Evolutionary conservation across 768 basidiomycete genomes (phyloP).

Genomic region (Boletus rufocinnamomeus): DNA sequence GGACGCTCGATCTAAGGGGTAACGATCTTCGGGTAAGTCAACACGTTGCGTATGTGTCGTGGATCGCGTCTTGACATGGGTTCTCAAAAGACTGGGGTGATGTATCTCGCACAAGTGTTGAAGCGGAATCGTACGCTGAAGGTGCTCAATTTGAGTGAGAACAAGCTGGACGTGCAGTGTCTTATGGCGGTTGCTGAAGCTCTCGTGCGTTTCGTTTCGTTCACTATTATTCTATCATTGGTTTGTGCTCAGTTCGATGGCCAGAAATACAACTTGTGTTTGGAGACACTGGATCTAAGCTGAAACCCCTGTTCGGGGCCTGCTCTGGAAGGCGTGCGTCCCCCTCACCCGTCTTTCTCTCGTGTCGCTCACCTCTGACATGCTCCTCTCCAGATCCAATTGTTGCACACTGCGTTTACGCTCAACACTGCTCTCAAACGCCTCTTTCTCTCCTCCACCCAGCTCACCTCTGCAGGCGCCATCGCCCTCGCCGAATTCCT

Average conservation of each 20-base stretch:
- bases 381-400: slow-evolving; percentile 59
- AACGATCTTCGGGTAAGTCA: slow-evolving; percentile 86
- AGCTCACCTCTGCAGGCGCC: slow-evolving; percentile 78
- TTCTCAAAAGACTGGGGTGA: slow-evolving; percentile 61
- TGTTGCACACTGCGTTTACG: slow-evolving; percentile 89
- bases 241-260: slow-evolving; percentile 1
- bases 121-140: slow-evolving; percentile 96
- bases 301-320: slow-evolving; percentile 94
- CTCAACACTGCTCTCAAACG: slow-evolving; percentile 90
- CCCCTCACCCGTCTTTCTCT: background rate
- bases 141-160: slow-evolving; percentile 92
- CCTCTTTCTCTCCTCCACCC: slow-evolving; percentile 85
- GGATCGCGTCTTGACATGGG: background rate
- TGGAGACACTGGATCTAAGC: slow-evolving; percentile 93
- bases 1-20: slow-evolving; percentile 87
- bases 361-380: background rate
- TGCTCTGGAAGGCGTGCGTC: slow-evolving; percentile 81
- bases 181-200: slow-evolving; percentile 85
- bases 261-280: slow-evolving; percentile 90
- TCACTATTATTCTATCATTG: background rate
- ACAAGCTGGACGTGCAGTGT: slow-evolving; percentile 84
- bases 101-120: slow-evolving; percentile 91
- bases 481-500: slow-evolving; percentile 97
- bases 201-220: slow-evolving; percentile 53
- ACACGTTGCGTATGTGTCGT: background rate